phyloP scores from a whole-genome alignment of 306 rosid species.

The Fagus sylvatica region DNA sequence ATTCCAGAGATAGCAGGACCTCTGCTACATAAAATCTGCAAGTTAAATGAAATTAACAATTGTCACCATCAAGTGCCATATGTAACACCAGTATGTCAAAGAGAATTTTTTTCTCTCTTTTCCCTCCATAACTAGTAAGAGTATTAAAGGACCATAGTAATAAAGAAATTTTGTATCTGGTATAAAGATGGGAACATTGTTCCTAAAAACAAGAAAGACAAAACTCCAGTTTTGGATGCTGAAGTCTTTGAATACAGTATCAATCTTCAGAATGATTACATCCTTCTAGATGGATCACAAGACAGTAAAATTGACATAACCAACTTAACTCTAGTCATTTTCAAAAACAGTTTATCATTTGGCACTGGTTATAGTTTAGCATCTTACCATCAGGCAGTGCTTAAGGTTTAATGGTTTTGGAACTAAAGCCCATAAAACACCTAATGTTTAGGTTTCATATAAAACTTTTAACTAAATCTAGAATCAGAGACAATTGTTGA shows the following conservation, averaged over 20 bases:
- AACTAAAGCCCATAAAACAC: slow-evolving; percentile 1
- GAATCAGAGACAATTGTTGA: neutral
- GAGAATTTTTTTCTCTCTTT: neutral
- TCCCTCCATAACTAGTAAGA: neutral
- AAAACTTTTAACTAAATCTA: neutral
- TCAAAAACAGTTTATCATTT: neutral
- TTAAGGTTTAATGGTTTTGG: neutral
- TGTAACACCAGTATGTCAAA: neutral
- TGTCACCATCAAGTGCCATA: slow-evolving; percentile 14
- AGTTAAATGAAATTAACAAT: slow-evolving; percentile 28
- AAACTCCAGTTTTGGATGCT: neutral
- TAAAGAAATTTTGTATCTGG: no score
- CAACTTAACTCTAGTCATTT: neutral
- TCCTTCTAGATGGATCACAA: neutral
- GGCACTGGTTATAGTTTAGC: neutral
- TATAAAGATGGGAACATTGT: no score
- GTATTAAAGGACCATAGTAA: neutral
- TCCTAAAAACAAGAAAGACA: no score
- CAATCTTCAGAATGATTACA: neutral
- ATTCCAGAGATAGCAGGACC: slow-evolving; percentile 84
- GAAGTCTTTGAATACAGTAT: neutral
- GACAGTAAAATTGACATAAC: neutral
- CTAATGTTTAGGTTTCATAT: neutral
- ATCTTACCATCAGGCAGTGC: neutral
- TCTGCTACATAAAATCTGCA: slow-evolving; percentile 98